Evolutionary conservation across 2,329 filamentous ascomycete genomes (phyloP), one percentile per base, ranked within the genome.

Genomic region (Ascochyta pisi): DNA sequence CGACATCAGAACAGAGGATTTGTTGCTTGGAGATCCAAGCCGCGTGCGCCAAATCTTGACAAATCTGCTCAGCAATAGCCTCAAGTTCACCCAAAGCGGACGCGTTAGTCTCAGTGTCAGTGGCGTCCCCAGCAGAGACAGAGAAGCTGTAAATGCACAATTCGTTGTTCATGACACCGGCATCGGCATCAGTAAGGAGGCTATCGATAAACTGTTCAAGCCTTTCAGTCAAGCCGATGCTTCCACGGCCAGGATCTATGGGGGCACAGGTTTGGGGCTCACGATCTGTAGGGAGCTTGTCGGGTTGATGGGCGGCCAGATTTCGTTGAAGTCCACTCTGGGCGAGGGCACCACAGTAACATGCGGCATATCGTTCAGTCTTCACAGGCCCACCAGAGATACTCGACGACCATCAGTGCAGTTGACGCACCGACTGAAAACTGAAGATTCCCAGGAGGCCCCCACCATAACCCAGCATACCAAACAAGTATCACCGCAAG

Each of bases 301-400:
- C 31, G 71, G 76, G 48, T 51, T 63, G 35, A 62, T 65, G 51
- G 75, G 75, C 15, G 75, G 75, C 10, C 67, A 74, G 15, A 77
- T 78, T 31, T 43, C 37, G 3, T 29, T 61, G 12, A 69, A 73
- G 5, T 75, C 76, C 33, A 63, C 57, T 6, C 70, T 66, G 0
- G 63, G 85, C 10, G 78, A 84, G 13, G 89, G 89, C 15, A 92
- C 84, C 1, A 85, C 79, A 0, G 83, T 85, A 12, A 91, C 86
- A 74, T 96, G 96, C 77, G 89, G 88, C 1, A 82, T 96, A 16
- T 13, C 29, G 12, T 31, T 31, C 1, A 31, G 12, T 31, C 29
- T 13, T 15, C 13, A 31, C 2, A 31, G 29, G 6, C 10, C 29
- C 3, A 31, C 12, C 29, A 15, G 12, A 31, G 4, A 31, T 6